Percentiles rank a stretch among this genome's conserved stretches.
Evolutionary conservation across 768 basidiomycete species (phyloP).

Genomic region (Suillus americanus): DNA sequence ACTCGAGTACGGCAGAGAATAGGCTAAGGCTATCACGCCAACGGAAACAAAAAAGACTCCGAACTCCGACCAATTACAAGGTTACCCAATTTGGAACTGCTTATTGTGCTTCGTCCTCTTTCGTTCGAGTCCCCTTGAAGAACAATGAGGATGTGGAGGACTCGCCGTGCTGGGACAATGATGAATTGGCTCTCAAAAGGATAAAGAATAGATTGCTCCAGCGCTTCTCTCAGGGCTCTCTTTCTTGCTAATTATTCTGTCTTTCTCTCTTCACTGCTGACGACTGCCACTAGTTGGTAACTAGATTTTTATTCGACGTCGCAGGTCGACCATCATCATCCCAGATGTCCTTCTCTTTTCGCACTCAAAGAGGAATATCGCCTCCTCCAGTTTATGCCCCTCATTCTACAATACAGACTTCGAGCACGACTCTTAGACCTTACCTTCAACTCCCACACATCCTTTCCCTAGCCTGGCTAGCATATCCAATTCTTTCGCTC

Average conservation of each 20-base stretch:
- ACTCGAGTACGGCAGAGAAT: background rate
- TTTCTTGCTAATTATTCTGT: constrained; percentile 2
- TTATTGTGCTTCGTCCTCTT: constrained; percentile 24
- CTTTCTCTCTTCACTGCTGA: constrained; percentile 12
- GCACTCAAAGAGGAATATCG: constrained; percentile 28
- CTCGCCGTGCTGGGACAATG: constrained; percentile 13
- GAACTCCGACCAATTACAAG: background rate
- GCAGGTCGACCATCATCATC: constrained; percentile 35
- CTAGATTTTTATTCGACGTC: constrained; percentile 25
- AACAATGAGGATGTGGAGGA: constrained; percentile 26
- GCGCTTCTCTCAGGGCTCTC: constrained; percentile 16
- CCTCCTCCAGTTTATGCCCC: constrained; percentile 62
- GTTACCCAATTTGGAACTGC: constrained; percentile 18
- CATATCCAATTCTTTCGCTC: constrained; percentile 87
- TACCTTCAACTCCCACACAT: constrained; percentile 84
- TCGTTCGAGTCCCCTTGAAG: background rate
- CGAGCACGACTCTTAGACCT: constrained; percentile 56
- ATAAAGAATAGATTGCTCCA: constrained; percentile 20
- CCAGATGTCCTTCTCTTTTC: constrained; percentile 30
- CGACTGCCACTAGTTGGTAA: constrained; percentile 9
- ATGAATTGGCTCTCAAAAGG: constrained; percentile 11
- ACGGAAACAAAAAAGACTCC: background rate
- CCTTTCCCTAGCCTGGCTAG: constrained; percentile 87
- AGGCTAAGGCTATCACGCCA: too few relatives aligned
- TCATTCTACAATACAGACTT: constrained; percentile 33